Evolutionary conservation across 2,329 filamentous ascomycete genomes (phyloP), one percentile per base, ranked within the genome.

Genomic region (Monosporascus sp.): DNA sequence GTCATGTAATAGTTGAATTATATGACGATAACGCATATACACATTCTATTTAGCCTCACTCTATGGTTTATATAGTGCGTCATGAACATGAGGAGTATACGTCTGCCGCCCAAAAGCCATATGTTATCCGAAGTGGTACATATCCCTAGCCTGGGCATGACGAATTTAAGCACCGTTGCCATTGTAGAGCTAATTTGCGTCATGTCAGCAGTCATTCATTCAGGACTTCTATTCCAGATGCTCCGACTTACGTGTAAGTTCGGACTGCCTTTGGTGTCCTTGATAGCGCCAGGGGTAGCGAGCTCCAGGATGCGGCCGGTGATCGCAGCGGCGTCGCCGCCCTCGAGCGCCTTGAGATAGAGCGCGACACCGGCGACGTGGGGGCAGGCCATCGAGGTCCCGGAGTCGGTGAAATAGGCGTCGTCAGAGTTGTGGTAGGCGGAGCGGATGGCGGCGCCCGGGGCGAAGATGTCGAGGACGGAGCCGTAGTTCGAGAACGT

Each of bases 311-410:
- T 28, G 22, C 43, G 22, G 11, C 17, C 14, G 2, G 11, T 17
- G 43, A 46, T 28, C 22, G 24, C 43, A 22, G 24, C 43, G 6
- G 43, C 43, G 24, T 17, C 26, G 5, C 24, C 24, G 14, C 24
- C 43, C 43, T 26, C 43, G 22, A 46, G 43, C 2, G 43, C 24
- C 43, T n/a, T 47, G 5, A 78, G 58, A 60, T 79, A 79, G 1
- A 72, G 71, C 11, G 72, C 74, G 2, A 79, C 58, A 40, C 77
- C 77, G 48, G 72, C 70, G 54, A 79, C 68, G 53, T 77, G 74
- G 2, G 76, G 76, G 5, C 70, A 65, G 8, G 75, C 73, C 75
- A 78, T 78, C 1, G 69, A 74, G 6, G 77, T 79, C 37, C 77
- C 76, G 9, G 66, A 70, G 54, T 75, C 67, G 3, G 57, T 66